Evolutionary conservation across 371 early-diverging fungal species (phyloP), one percentile per base, ranked within the genome.

Genomic region (Batkoa obscura): DNA sequence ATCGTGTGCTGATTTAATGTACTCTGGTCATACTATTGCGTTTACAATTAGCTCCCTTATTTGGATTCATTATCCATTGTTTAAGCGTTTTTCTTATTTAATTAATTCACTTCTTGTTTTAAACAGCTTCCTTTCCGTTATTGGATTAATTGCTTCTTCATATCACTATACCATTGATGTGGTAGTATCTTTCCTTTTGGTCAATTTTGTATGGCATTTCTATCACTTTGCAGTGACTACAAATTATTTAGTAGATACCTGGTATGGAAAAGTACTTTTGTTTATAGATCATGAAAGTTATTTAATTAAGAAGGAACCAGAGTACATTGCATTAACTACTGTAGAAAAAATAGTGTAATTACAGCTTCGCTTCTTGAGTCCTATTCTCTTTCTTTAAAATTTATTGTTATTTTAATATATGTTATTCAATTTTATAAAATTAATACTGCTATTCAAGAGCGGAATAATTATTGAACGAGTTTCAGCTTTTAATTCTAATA

Each of bases 1-100:
- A 5, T 42, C 55, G 8, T 55, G 55, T 43, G 55, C 43, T 13
- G 55, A 55, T 42, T 23, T 55, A 1, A 31, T 55, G 43, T 55
- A 23, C n/a, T 55, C 55, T 1, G 55, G 55, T 3, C 55, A 55
- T 34, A 55, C 55, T 42, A 55, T 55, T 32, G 43, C 43, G 43
- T 55, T 42, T 33, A 41, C 33, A 12, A 42, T 43, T 42, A 15
- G 43, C 2, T 9, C 31, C 1, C 43, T 55, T 2, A 31, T 38
- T n/a, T 55, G n/a, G 31, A 9, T 55, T 1, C 15, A 55, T 12
- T 42, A 38, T 32, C 55, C 55, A 3, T 33, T 55, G 3, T 34
- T 42, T 12, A 43, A 43, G 10, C 1, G 13, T 23, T 15, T 23
- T 1, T n/a, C 6, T n/a, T 12, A 32, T 10, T 4, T 45, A 4